Evolutionary conservation across 177 flowering plant species (phyloP).

Genomic region (Vitis hybrid): DNA sequence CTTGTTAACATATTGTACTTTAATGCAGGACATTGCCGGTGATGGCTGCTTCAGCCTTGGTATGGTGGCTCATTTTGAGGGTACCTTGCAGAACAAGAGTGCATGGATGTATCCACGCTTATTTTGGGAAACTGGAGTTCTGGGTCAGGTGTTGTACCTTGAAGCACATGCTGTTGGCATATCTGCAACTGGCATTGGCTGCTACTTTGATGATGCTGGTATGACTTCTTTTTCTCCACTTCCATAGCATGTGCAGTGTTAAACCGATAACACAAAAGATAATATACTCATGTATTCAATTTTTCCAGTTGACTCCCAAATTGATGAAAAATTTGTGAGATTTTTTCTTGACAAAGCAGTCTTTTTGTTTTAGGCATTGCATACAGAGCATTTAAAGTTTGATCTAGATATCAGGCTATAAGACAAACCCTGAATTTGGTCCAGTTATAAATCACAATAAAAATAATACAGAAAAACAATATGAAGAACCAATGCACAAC

Average conservation of each 20-base stretch:
- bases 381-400: too few relatives aligned
- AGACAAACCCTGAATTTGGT: too few relatives aligned
- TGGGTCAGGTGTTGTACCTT: constrained; percentile 91
- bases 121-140: constrained; percentile 95
- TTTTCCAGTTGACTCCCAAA: not conserved
- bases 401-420: too few relatives aligned
- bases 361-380: too few relatives aligned
- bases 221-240: constrained; percentile 7
- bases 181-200: constrained; percentile 97
- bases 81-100: constrained; percentile 48
- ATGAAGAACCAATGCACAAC: not conserved
- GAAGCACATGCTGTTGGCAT: constrained; percentile 95
- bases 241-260: not conserved
- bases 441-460: not conserved
- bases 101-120: constrained; percentile 89
- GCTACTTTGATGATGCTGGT: constrained; percentile 97
- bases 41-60: constrained; percentile 98
- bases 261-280: too few relatives aligned
- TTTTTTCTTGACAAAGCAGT: too few relatives aligned
- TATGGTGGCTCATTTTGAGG: constrained; percentile 81
- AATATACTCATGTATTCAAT: too few relatives aligned
- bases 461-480: not conserved
- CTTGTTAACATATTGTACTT: constrained; percentile 1
- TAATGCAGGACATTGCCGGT: constrained; percentile 83
- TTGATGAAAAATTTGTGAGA: too few relatives aligned